phyloP scores from a whole-genome alignment of 208 protist species.

The Leishmania braziliensis region DNA sequence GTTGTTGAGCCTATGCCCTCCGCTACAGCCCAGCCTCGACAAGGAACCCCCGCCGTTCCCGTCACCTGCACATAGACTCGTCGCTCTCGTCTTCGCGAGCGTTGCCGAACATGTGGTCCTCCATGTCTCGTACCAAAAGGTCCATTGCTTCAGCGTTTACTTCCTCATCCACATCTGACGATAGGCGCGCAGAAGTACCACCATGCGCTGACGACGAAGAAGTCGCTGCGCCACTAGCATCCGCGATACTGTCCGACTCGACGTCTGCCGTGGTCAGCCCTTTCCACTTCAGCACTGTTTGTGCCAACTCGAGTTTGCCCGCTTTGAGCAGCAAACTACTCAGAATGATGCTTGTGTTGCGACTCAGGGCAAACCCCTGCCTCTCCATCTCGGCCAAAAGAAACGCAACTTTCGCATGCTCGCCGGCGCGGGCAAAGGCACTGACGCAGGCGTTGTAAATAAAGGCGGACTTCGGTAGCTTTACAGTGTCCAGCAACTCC shows the following conservation, averaged over 20 bases:
- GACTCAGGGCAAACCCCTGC: slow-evolving; percentile 62
- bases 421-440: slow-evolving; percentile 84
- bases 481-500: slow-evolving; percentile 76
- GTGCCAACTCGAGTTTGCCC: slow-evolving; percentile 85
- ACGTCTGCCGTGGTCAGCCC: slow-evolving; percentile 35
- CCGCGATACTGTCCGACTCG: neutral
- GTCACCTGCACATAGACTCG: neutral
- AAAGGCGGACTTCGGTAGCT: slow-evolving; percentile 63
- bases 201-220: neutral
- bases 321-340: slow-evolving; percentile 90
- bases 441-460: slow-evolving; percentile 89
- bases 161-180: neutral
- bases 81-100: neutral
- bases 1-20: neutral
- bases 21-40: neutral
- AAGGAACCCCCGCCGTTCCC: neutral
- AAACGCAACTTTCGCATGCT: slow-evolving; percentile 82
- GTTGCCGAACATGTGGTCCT: neutral
- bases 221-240: neutral
- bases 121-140: slow-evolving; percentile 19
- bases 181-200: neutral
- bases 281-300: slow-evolving; percentile 88
- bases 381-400: slow-evolving; percentile 85
- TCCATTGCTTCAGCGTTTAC: slow-evolving; percentile 17
- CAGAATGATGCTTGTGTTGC: slow-evolving; percentile 85